Conservation (phyloP, 208 protist genomes). For the Strigomonas galati region DNA sequence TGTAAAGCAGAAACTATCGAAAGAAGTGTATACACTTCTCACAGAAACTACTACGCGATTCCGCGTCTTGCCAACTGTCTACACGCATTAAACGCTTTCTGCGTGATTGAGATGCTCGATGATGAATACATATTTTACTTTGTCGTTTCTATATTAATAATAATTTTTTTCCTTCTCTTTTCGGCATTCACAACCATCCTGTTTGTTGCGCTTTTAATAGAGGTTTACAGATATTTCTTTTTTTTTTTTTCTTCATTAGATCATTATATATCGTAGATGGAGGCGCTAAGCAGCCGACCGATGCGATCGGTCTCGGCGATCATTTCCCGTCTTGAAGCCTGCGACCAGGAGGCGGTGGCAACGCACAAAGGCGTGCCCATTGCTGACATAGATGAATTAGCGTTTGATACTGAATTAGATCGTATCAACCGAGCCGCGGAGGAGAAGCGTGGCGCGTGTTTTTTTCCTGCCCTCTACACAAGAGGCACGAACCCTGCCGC, state of each 20-base stretch:
- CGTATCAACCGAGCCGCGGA: constrained; percentile 47
- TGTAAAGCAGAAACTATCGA: neutral
- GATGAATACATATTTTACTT: no score
- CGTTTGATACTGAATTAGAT: constrained; percentile 25
- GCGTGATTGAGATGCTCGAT: no score
- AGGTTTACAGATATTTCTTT: neutral
- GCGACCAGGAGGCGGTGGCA: neutral
- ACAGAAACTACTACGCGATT: neutral
- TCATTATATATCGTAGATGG: neutral
- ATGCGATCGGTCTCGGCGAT: no score
- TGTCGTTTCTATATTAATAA: no score
- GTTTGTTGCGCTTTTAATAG: no score
- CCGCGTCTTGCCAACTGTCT: neutral
- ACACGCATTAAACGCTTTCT: no score
- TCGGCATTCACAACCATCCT: no score
- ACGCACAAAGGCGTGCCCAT: constrained; percentile 7
- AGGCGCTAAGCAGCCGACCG: neutral
- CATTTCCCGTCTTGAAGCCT: neutral
- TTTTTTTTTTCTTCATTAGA: constrained; percentile 5
- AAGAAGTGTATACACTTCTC: constrained; percentile 4
- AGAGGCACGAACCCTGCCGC: constrained; percentile 42
- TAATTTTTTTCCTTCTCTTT: no score
- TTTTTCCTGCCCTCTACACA: constrained; percentile 64
- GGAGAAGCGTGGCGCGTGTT: constrained; percentile 21
- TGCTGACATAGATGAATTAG: constrained; percentile 17